Percentiles rank a stretch among this genome's conserved stretches.
Evolutionary conservation across 805 yeast genomes (phyloP).

Genomic region (Ogataea allantospora): DNA sequence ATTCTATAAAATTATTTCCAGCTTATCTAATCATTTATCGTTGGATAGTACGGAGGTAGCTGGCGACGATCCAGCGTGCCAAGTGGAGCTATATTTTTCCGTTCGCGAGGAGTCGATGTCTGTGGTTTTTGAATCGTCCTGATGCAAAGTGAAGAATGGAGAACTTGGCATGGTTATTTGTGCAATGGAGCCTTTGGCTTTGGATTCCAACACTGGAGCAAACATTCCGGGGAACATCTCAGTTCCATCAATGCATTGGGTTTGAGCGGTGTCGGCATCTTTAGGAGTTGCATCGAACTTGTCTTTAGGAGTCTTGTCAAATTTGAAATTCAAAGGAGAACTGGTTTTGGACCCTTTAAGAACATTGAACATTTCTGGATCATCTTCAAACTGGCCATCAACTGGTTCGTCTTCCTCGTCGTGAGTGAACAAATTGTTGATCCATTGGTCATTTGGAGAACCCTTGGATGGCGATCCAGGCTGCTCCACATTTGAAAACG

Average conservation of each 20-base stretch:
- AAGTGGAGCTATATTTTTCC: slow-evolving; percentile 23
- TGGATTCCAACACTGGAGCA: slow-evolving; percentile 5
- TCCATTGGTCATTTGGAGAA: slow-evolving; percentile 30
- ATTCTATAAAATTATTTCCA: slow-evolving; percentile 8
- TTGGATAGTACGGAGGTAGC: slow-evolving; percentile 23
- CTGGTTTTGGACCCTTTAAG: slow-evolving; percentile 16
- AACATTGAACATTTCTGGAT: slow-evolving; percentile 29
- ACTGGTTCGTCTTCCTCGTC: slow-evolving; percentile 25
- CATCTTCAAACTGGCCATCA: slow-evolving; percentile 19
- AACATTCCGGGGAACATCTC: slow-evolving; percentile 14
- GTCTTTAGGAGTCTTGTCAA: slow-evolving; percentile 33
- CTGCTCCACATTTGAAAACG: slow-evolving; percentile 28
- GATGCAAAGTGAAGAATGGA: slow-evolving; percentile 27
- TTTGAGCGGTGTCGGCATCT: slow-evolving; percentile 30
- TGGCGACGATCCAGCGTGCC: slow-evolving; percentile 30
- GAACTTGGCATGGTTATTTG: slow-evolving; percentile 33
- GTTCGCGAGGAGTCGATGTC: slow-evolving; percentile 24
- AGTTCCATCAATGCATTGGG: slow-evolving; percentile 20
- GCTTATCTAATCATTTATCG: slow-evolving; percentile 13
- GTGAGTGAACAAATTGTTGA: slow-evolving; percentile 30
- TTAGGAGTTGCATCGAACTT: slow-evolving; percentile 26
- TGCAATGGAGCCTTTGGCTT: background rate
- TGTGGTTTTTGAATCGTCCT: slow-evolving; percentile 14
- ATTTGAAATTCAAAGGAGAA: slow-evolving; percentile 20
- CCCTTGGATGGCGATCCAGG: slow-evolving; percentile 30